Evolutionary conservation across 305 asterid genomes (phyloP), one percentile per base, ranked within the genome.

Genomic region (Galium porrigens): DNA sequence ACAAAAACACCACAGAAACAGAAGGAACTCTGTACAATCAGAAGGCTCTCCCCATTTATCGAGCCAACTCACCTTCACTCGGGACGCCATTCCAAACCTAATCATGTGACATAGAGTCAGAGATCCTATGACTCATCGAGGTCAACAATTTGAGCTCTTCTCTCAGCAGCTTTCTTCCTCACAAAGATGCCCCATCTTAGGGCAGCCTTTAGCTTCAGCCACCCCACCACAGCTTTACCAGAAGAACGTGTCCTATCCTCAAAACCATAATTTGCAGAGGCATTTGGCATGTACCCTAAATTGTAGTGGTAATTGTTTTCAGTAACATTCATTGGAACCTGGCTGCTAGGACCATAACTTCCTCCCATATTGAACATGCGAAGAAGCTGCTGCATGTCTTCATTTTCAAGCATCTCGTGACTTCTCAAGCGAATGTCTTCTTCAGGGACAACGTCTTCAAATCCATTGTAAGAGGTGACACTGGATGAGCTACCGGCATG

Each of bases 161-260:
- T 85, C 87, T 92, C 96, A 8, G 98, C 96, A 68, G 96, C 98
- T 77, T 87, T 83, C 81, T 89, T 92, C 83, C 98, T 79, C 69
- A 85, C 80, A 64, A 92, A 92, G 68, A 92, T 89, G 12, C 98
- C 96, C 98, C 98, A 92, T 80, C 98, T 82, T 70, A 92, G 77
- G 72, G 96, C 98, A 36, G 96, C 96, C 84, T 92, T 92, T 29
- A 92, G 95, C 70, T 92, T 92, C 41, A 92, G 94, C 98, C 98
- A 92, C 61, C 98, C 98, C 8, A 92, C 90, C 68, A 89, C 96
- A 59, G 98, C 98, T 80, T 89, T 91, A 36, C 96, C 96, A 62
- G 96, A 84, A 18, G 95, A 67, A 58, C 95, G 96, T 12, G 87
- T 58, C 12, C 81, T 86, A 34, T 81, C 89, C 1, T 73, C 83